Evolutionary conservation across 2,329 filamentous ascomycete species (phyloP).

Genomic region (Sporothrix inflata): DNA sequence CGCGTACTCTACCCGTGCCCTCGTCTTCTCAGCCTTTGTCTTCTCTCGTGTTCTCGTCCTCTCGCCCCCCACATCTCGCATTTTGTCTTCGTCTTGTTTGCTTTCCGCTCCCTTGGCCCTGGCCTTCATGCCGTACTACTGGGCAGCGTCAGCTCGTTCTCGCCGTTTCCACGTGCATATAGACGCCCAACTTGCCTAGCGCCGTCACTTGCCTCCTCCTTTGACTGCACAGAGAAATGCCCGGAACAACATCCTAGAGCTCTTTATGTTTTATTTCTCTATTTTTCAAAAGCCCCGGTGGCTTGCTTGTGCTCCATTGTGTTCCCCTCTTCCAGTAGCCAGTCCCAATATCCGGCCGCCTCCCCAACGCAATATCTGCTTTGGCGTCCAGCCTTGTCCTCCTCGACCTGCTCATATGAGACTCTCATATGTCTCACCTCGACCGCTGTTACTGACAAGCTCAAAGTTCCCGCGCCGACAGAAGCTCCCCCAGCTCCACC

Average conservation of each 20-base stretch:
- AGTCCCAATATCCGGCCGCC: slow-evolving; percentile 15
- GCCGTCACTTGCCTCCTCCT: neutral
- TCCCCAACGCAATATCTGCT: slow-evolving; percentile 13
- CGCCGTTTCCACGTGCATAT: neutral
- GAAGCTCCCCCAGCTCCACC: slow-evolving; percentile 13
- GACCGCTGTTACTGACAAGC: slow-evolving; percentile 14
- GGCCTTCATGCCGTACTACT: neutral
- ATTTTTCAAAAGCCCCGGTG: slow-evolving; percentile 25
- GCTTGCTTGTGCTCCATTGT: slow-evolving; percentile 23
- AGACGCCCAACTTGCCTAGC: neutral
- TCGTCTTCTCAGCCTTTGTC: neutral
- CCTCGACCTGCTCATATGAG: slow-evolving; percentile 14
- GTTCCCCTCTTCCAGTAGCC: neutral
- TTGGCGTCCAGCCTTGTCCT: slow-evolving; percentile 18
- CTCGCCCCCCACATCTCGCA: neutral
- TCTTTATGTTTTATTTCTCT: neutral
- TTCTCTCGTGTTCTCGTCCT: neutral
- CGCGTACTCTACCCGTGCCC: neutral
- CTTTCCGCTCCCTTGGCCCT: neutral
- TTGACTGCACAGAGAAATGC: neutral
- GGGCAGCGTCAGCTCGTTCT: slow-evolving; percentile 1
- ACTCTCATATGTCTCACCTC: neutral
- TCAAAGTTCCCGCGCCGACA: slow-evolving; percentile 9
- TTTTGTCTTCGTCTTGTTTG: neutral
- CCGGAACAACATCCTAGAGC: neutral